phyloP scores from a whole-genome alignment of 805 yeast species.

The Tetrapisispora nanseiensis region DNA sequence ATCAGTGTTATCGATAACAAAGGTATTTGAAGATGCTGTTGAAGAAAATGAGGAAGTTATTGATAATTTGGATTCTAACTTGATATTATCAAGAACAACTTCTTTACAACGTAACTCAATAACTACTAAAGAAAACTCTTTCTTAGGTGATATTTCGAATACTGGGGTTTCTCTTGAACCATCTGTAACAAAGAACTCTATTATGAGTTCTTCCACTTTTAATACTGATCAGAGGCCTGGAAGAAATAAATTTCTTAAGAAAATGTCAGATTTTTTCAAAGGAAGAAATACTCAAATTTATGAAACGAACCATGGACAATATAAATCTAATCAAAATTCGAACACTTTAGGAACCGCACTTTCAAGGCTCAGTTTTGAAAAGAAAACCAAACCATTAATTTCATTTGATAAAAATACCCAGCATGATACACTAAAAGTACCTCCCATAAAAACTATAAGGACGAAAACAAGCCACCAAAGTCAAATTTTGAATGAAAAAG shows the following conservation, averaged over 20 bases:
- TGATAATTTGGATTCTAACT: conserved; percentile 3
- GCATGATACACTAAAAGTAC: not conserved
- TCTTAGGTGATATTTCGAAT: not conserved
- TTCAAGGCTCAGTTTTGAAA: not conserved
- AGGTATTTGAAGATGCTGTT: conserved; percentile 19
- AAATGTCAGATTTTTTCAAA: conserved; percentile 29
- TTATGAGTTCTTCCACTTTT: not conserved
- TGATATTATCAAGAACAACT: conserved; percentile 3
- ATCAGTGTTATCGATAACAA: conserved; percentile 27
- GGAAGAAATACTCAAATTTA: conserved; percentile 5
- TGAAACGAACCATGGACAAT: not conserved
- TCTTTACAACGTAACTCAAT: not conserved
- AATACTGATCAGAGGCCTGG: conserved; percentile 7
- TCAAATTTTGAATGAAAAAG: too few relatives aligned
- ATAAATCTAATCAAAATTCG: not conserved
- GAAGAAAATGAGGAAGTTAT: not conserved
- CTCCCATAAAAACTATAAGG: too few relatives aligned
- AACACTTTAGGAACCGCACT: not conserved
- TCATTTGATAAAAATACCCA: not conserved
- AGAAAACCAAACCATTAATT: not conserved
- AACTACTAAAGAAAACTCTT: not conserved
- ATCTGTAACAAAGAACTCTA: not conserved
- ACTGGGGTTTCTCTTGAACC: not conserved
- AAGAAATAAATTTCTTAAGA: conserved; percentile 26
- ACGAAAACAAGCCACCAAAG: too few relatives aligned